A percentile compares a stretch with the other conserved stretches of the same genome.
These are phyloP conservation scores for Schwanniomyces sp. DNA, from an alignment of 805 yeast genomes.

Conservation along the genomic window DNA sequence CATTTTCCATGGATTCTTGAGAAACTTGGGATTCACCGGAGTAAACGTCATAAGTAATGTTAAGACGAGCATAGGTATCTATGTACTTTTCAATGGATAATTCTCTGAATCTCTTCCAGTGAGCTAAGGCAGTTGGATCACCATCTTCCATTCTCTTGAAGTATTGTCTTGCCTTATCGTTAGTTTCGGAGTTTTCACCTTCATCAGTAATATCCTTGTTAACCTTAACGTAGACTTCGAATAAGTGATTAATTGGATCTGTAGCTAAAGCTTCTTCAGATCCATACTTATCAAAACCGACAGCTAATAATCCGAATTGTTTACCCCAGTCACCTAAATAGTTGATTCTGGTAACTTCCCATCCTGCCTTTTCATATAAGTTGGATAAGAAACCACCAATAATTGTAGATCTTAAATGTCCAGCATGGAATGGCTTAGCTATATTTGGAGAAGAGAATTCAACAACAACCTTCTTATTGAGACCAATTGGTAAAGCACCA, in stretches of 20 bases:
- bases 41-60: constrained; percentile 83
- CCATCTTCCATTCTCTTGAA: constrained; percentile 94
- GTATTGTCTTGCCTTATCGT: constrained; percentile 82
- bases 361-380: constrained; percentile 86
- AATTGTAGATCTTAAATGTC: constrained; percentile 95
- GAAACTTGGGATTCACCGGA: constrained; percentile 97
- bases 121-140: constrained; percentile 69
- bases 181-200: constrained; percentile 56
- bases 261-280: constrained; percentile 62
- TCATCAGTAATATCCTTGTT: constrained; percentile 74
- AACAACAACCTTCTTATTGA: constrained; percentile 66
- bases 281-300: constrained; percentile 88
- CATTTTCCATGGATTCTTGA: constrained; percentile 65
- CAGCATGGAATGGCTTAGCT: constrained; percentile 99
- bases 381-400: constrained; percentile 95
- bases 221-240: constrained; percentile 87
- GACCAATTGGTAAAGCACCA: constrained; percentile 77
- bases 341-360: constrained; percentile 90
- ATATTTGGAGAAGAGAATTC: constrained; percentile 98
- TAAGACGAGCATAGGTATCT: constrained; percentile 86
- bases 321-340: constrained; percentile 99
- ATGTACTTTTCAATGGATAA: constrained; percentile 83
- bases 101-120: constrained; percentile 91
- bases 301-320: constrained; percentile 94
- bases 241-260: constrained; percentile 93